phyloP scores from a whole-genome alignment of 768 basidiomycete genomes.

The Austroboletus eburneus region DNA sequence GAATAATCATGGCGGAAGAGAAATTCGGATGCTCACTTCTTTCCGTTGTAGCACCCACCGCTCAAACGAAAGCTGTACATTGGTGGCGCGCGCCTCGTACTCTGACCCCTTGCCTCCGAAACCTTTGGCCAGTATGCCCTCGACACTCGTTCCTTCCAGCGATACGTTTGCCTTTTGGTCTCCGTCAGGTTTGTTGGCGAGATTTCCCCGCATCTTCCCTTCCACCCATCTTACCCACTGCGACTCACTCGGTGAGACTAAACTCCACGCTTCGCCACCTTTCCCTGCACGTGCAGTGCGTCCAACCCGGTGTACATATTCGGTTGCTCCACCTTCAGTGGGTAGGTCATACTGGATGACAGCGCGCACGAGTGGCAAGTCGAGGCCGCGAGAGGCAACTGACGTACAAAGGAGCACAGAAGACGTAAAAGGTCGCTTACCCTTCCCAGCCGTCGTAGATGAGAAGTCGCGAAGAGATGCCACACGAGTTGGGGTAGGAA shows the following conservation, averaged over 20 bases:
- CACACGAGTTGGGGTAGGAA: slow-evolving; percentile 75
- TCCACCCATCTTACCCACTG: slow-evolving; percentile 93
- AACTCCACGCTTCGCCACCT: slow-evolving; percentile 93
- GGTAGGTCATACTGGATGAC: slow-evolving; percentile 97
- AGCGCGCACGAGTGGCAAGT: slow-evolving; percentile 88
- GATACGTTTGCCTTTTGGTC: slow-evolving; percentile 39
- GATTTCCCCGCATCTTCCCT: slow-evolving; percentile 65
- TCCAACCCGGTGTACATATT: slow-evolving; percentile 96
- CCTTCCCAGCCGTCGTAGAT: slow-evolving; percentile 30
- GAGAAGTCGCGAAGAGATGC: slow-evolving; percentile 84
- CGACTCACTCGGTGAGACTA: slow-evolving; percentile 81
- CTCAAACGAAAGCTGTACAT: slow-evolving; percentile 93
- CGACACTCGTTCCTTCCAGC: slow-evolving; percentile 59
- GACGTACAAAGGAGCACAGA: slow-evolving; percentile 92
- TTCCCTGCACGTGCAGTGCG: slow-evolving; percentile 95
- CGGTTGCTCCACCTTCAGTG: slow-evolving; percentile 93
- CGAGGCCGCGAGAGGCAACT: slow-evolving; percentile 97
- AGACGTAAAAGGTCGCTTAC: slow-evolving; percentile 34
- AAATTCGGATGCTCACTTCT: slow-evolving; percentile 47
- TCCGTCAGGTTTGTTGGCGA: slow-evolving; percentile 22
- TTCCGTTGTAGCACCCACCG: slow-evolving; percentile 79
- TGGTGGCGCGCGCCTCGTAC: slow-evolving; percentile 87
- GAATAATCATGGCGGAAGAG: background rate
- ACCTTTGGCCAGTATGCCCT: slow-evolving; percentile 69
- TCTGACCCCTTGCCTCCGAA: slow-evolving; percentile 82